These are phyloP conservation scores for Wilcoxina mikolae DNA, from an alignment of 495 filamentous ascomycete species.

Conservation along the genomic window DNA sequence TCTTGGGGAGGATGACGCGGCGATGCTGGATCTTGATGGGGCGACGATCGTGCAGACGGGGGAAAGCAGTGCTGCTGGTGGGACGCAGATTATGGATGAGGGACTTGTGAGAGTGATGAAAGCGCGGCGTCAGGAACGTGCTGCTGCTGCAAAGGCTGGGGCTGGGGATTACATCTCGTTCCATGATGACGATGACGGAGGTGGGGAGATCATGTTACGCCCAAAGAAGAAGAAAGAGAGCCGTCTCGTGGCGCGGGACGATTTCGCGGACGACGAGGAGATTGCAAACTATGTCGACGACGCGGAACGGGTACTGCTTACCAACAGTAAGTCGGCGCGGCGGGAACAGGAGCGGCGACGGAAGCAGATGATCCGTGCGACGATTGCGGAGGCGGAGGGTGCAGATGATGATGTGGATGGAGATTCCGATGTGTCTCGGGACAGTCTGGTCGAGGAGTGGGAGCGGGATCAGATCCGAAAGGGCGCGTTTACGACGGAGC, in stretches of 20 bases:
- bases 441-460: conserved; percentile 68
- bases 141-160: conserved; percentile 22
- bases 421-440: conserved; percentile 58
- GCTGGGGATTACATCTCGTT: conserved; percentile 63
- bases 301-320: conserved; percentile 50
- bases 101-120: conserved; percentile 91
- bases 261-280: conserved; percentile 87
- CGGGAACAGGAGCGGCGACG: conserved; percentile 52
- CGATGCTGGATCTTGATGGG: not conserved
- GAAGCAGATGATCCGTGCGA: conserved; percentile 61
- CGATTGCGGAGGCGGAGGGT: conserved; percentile 69
- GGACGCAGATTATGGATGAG: conserved; percentile 34
- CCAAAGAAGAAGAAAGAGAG: conserved; percentile 42
- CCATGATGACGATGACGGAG: conserved; percentile 34
- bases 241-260: conserved; percentile 58
- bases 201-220: conserved; percentile 26
- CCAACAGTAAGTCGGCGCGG: conserved; percentile 55
- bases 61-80: not conserved
- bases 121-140: conserved; percentile 61
- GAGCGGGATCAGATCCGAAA: conserved; percentile 68
- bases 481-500: conserved; percentile 26
- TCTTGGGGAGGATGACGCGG: conserved; percentile 49
- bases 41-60: not conserved
- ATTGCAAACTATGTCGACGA: conserved; percentile 89
- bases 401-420: conserved; percentile 35